Percentiles rank a stretch among this genome's conserved stretches.
Evolutionary conservation across 2,329 filamentous ascomycete species (phyloP).

Genomic region (Calonectria multiphialidica): DNA sequence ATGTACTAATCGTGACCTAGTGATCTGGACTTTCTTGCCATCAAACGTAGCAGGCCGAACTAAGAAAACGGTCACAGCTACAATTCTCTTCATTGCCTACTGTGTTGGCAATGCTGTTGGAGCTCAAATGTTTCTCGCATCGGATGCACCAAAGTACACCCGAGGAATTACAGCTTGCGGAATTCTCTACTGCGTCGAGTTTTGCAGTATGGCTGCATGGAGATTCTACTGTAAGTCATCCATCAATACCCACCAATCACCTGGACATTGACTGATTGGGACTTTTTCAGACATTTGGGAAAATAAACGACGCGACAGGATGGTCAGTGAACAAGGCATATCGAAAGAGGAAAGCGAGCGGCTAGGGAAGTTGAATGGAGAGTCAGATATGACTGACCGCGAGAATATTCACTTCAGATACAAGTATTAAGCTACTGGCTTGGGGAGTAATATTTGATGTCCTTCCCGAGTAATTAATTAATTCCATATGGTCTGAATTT

Average conservation of each 20-base stretch:
- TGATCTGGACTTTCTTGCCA: conserved; percentile 50
- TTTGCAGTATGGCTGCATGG: conserved; percentile 40
- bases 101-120: conserved; percentile 39
- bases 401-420: conserved; percentile 43
- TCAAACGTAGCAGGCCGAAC: conserved; percentile 55
- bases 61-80: conserved; percentile 48
- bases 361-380: conserved; percentile 43
- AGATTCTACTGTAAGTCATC: conserved; percentile 41
- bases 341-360: conserved; percentile 39
- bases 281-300: conserved; percentile 40
- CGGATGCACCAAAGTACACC: conserved; percentile 37
- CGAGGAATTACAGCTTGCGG: conserved; percentile 36
- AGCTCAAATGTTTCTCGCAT: conserved; percentile 40
- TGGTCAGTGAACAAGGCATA: conserved; percentile 39
- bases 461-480: too few relatives aligned
- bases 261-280: neutral
- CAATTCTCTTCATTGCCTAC: conserved; percentile 38
- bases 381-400: conserved; percentile 41
- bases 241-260: neutral
- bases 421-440: conserved; percentile 11
- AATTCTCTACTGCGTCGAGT: conserved; percentile 42
- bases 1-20: conserved; percentile 17
- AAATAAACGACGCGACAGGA: conserved; percentile 38
- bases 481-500: too few relatives aligned
- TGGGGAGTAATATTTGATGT: neutral